Percentiles rank a stretch among this genome's conserved stretches.
Conservation (phyloP, 73 alveolate genomes). For the Paramecium octaurelia region DNA sequence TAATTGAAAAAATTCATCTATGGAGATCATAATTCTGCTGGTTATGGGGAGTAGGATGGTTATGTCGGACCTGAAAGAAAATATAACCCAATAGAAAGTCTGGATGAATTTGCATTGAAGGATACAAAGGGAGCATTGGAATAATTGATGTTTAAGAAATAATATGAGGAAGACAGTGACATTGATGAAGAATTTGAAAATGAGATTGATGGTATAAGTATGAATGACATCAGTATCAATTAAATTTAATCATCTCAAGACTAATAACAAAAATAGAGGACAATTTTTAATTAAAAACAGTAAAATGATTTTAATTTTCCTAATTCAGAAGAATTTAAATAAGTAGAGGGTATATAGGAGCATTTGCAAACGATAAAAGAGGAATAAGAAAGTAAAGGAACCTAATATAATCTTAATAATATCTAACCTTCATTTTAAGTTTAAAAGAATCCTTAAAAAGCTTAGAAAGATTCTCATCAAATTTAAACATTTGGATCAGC, state of each 20-base stretch:
- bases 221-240: background rate
- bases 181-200: slow-evolving; percentile 1
- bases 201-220: background rate
- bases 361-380: background rate
- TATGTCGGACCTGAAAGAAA: background rate
- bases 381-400: background rate
- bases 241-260: background rate
- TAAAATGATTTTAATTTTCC: background rate
- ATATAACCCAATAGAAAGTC: slow-evolving; percentile 3
- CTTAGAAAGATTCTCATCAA: background rate
- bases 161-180: background rate
- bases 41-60: slow-evolving; percentile 5
- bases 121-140: background rate
- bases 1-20: background rate
- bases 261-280: background rate
- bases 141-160: background rate
- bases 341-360: background rate
- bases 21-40: background rate
- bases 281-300: background rate
- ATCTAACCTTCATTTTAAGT: background rate
- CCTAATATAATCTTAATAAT: background rate
- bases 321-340: background rate
- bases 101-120: background rate
- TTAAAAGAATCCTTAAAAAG: background rate
- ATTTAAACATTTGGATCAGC: background rate